Base-by-base conservation (phyloP, 768 basidiomycete species). In the Goffeauzyma gilvescens region DNA sequence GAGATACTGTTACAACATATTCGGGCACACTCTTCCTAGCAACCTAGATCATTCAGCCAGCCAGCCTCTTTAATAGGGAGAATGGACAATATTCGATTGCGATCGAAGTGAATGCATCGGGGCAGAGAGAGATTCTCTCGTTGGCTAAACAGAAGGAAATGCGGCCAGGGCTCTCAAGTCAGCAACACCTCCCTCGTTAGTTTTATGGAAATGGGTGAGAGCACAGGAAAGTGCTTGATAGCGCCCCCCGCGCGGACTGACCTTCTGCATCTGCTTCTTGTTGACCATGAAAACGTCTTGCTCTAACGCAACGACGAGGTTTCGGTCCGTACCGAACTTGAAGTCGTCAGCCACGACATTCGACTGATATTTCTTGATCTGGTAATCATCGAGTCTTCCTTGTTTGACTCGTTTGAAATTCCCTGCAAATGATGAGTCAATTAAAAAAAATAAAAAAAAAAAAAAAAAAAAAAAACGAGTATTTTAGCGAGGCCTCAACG, bases 311-410 rank as follows among this genome's bases (percentile, higher is more conserved):
- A 96, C 90, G 55, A 98, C 85, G 59, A 98, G 95, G 60, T 95
- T 79, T 57, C 85, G 82, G 65, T 96, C 89, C 55, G 90, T 84
- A 12, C 87, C 90, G 58, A 89, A 96, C 66, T 79, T 83, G 75
- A 98, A 98, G 66, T 80, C 84, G 64, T 98, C 93, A 50, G 93
- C 89, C 0, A 96, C 87, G 45, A 96, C 87, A 34, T 74, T 71
- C 54, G 90, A 86, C 55, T 86, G 81, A 60, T 93, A 95, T 61
- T 72, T 71, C 72, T 89, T 87, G 69, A 96, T 89, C 55, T 90
- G 85, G 57, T 95, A 96, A 62, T 80, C 81, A 65, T 86, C 83
- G 32, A 80, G 70, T 38, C 75, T 73, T 41, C 93, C 93, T 64
- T 78, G 78, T 72, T 90, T 95, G 50, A 96, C 82, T 58, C 89